A percentile compares a stretch with the other conserved stretches of the same genome.
phyloP scores from a whole-genome alignment of 768 basidiomycete species.

The Lactifluus volemus region DNA sequence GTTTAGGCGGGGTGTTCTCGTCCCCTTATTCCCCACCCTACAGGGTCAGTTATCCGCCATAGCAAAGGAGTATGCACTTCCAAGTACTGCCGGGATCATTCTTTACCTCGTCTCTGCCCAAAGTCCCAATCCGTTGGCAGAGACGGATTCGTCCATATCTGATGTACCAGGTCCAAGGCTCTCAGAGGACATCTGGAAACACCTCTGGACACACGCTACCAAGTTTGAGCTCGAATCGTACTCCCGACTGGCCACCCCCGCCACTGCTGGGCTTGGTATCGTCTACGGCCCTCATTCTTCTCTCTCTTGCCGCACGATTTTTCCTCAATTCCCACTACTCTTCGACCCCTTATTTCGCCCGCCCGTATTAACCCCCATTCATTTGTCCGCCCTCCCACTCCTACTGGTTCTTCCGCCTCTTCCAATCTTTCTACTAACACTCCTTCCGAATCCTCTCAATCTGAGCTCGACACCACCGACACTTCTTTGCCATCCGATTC shows the following conservation, averaged over 20 bases:
- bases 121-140: conserved; percentile 5
- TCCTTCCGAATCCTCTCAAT: conserved; percentile 15
- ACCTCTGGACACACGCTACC: conserved; percentile 71
- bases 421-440: conserved; percentile 38
- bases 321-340: conserved; percentile 24
- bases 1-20: conserved; percentile 76
- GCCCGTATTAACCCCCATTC: conserved; percentile 27
- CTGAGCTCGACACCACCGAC: conserved; percentile 24
- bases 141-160: conserved; percentile 24
- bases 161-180: conserved; percentile 65
- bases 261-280: conserved; percentile 37
- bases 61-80: conserved; percentile 88
- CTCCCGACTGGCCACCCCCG: conserved; percentile 32
- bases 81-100: conserved; percentile 73
- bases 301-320: conserved; percentile 5
- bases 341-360: conserved; percentile 38
- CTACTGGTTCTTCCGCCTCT: conserved; percentile 38
- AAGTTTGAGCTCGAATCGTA: conserved; percentile 46
- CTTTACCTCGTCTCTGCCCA: conserved; percentile 60
- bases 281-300: conserved; percentile 6
- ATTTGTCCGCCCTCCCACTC: conserved; percentile 28
- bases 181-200: conserved; percentile 81
- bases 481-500: conserved; percentile 27
- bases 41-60: conserved; percentile 80
- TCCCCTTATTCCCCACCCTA: conserved; percentile 77